Evolutionary conservation across 805 yeast species (phyloP), one percentile per base, ranked within the genome.

Genomic region (Metschnikowia borealis): DNA sequence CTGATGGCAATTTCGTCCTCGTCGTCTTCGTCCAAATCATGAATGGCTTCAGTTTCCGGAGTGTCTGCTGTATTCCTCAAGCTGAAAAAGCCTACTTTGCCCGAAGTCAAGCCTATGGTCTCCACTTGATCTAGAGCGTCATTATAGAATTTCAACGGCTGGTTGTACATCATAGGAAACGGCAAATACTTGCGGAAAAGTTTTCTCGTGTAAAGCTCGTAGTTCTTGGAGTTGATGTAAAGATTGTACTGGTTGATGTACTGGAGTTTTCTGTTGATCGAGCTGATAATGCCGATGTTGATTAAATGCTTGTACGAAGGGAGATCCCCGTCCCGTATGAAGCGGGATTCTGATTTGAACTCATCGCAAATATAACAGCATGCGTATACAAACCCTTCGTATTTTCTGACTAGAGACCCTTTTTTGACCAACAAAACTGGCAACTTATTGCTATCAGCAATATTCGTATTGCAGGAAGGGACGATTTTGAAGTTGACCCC

Each of bases 101-200:
- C 60, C 4, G 58, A 47, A 13, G 62, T 60, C 31, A 73, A 61
- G 2, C 76, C 77, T 6, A 68, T 53, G 14, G 58, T 40, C 42
- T 62, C 55, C 11, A 69, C 68, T 51, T 65, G 68, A 17, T 63
- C 66, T 49, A 68, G 67, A 0, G 78, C 78, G 38, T 54, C 49
- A 46, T 64, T 61, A 56, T 73, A 74, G 50, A 73, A 71, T 38
- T 66, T 69, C 36, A 81, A 54, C 1, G 91, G 90, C 20, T 84
- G 81, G 53, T 79, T 80, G 62, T 85, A 85, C 78, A 85, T 87
- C 79, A 84, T 76, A 8, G 91, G 92, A 68, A 85, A 86, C 6
- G 87, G 85, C 17, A 85, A 64, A 49, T 80, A 75, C 3, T 68
- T 57, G 40, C 73, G 69, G 61, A 84, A 84, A 15, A 77, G 58